Evolutionary conservation across 2,329 filamentous ascomycete genomes (phyloP).

Genomic region (Triangularia setosa): DNA sequence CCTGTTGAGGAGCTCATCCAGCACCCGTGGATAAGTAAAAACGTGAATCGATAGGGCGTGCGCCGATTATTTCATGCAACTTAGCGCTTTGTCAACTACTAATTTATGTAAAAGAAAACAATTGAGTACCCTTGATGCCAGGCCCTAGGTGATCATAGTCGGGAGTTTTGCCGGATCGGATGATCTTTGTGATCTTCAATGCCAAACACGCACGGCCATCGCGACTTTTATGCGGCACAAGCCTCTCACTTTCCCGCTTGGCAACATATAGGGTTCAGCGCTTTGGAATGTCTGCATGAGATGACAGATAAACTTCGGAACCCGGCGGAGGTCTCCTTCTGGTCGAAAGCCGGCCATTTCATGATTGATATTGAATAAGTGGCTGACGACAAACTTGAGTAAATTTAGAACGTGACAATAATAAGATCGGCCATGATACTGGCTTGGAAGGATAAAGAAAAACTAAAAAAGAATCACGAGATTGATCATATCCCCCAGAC

Average conservation of each 20-base stretch:
- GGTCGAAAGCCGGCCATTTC: neutral
- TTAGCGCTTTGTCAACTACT: neutral
- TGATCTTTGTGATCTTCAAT: neutral
- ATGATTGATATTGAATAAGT: neutral
- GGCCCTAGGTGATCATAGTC: neutral
- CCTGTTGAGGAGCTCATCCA: constrained; percentile 3
- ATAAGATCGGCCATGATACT: neutral
- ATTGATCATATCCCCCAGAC: neutral
- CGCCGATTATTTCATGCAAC: neutral
- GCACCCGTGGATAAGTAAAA: constrained; percentile 10
- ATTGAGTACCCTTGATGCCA: neutral
- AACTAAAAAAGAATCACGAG: neutral
- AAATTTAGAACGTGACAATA: neutral
- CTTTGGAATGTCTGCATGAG: neutral
- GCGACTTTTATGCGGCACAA: neutral
- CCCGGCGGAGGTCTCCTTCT: neutral
- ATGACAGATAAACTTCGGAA: neutral
- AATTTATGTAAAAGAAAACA: neutral
- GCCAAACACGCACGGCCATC: neutral
- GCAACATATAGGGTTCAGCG: neutral
- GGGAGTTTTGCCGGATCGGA: neutral
- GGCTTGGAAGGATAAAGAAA: neutral
- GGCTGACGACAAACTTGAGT: neutral
- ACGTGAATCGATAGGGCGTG: neutral
- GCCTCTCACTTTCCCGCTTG: neutral